Conservation (phyloP, 2,329 filamentous ascomycete genomes). For the Colletotrichum cordylinicola region DNA sequence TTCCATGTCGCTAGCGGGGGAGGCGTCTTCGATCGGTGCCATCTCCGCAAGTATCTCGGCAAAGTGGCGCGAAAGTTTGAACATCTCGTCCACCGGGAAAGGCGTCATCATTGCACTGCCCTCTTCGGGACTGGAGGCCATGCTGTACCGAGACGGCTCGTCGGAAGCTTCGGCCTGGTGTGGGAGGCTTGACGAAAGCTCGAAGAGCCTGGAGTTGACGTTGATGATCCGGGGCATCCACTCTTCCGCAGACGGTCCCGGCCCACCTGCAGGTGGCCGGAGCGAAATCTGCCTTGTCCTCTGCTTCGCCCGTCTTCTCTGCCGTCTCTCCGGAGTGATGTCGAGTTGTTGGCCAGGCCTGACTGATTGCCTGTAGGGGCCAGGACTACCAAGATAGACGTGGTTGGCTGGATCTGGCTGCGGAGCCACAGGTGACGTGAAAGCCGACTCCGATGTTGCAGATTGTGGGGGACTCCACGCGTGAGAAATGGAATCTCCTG, state of each 20-base stretch:
- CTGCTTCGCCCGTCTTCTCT: slow-evolving; percentile 27
- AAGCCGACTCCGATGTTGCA: slow-evolving; percentile 8
- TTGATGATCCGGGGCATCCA: slow-evolving; percentile 46
- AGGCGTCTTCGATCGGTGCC: slow-evolving; percentile 8
- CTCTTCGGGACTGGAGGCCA: slow-evolving; percentile 25
- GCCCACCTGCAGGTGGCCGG: slow-evolving; percentile 24
- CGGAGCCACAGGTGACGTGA: slow-evolving; percentile 11
- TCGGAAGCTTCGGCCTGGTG: slow-evolving; percentile 27
- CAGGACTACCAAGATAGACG: slow-evolving; percentile 7
- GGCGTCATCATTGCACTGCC: slow-evolving; percentile 27
- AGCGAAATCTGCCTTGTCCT: slow-evolving; percentile 36
- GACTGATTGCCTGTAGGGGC: neutral
- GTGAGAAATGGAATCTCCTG: slow-evolving; percentile 6
- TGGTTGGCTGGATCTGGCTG: neutral
- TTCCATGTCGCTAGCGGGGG: slow-evolving; percentile 9
- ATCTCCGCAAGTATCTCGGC: slow-evolving; percentile 38
- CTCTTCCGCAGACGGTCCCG: slow-evolving; percentile 29
- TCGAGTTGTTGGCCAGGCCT: neutral
- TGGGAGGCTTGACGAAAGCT: slow-evolving; percentile 39
- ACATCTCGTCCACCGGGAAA: slow-evolving; percentile 47
- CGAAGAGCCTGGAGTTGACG: slow-evolving; percentile 42
- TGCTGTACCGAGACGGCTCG: neutral
- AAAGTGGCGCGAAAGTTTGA: slow-evolving; percentile 42
- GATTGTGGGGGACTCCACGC: slow-evolving; percentile 19
- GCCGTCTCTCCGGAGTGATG: neutral